Percentiles rank a stretch among this genome's conserved stretches.
These are phyloP conservation scores for Exserohilum rostratum DNA, from an alignment of 2,329 filamentous ascomycete genomes.

Conservation along the genomic window DNA sequence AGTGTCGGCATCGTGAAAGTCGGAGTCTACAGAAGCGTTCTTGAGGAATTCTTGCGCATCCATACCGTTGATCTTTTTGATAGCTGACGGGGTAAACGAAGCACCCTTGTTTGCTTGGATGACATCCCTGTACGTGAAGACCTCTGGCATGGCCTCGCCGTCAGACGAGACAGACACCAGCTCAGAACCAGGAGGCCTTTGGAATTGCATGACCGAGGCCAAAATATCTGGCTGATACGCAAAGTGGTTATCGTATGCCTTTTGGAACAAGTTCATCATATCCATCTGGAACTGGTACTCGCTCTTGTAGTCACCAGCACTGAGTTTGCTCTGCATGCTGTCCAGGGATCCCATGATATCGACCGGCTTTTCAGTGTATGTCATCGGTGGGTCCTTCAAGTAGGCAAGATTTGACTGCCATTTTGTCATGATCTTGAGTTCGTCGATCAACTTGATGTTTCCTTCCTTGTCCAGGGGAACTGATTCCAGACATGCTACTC, in stretches of 20 bases:
- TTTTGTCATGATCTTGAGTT: constrained; percentile 43
- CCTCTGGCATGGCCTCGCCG: constrained; percentile 44
- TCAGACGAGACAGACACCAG: constrained; percentile 46
- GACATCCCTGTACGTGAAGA: constrained; percentile 45
- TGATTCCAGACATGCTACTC: constrained; percentile 42
- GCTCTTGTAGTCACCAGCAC: constrained; percentile 38
- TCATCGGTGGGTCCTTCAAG: constrained; percentile 46
- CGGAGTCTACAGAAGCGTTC: constrained; percentile 37
- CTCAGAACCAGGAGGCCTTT: constrained; percentile 38
- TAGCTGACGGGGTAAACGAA: constrained; percentile 43
- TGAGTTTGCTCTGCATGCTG: constrained; percentile 39
- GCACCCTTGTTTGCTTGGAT: constrained; percentile 30
- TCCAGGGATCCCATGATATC: constrained; percentile 49
- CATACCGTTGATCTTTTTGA: constrained; percentile 48
- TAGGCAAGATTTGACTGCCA: constrained; percentile 51
- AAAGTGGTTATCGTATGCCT: constrained; percentile 52
- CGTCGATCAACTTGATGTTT: constrained; percentile 41
- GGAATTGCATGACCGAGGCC: constrained; percentile 47
- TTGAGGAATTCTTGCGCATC: constrained; percentile 42
- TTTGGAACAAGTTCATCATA: constrained; percentile 42
- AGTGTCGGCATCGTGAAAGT: constrained; percentile 50
- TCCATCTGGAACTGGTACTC: constrained; percentile 52
- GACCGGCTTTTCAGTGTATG: constrained; percentile 46
- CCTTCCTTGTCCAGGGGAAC: constrained; percentile 47
- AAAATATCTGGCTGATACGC: constrained; percentile 47